Evolutionary conservation across 2,329 filamentous ascomycete genomes (phyloP).

Genomic region (Colletotrichum simmondsii): DNA sequence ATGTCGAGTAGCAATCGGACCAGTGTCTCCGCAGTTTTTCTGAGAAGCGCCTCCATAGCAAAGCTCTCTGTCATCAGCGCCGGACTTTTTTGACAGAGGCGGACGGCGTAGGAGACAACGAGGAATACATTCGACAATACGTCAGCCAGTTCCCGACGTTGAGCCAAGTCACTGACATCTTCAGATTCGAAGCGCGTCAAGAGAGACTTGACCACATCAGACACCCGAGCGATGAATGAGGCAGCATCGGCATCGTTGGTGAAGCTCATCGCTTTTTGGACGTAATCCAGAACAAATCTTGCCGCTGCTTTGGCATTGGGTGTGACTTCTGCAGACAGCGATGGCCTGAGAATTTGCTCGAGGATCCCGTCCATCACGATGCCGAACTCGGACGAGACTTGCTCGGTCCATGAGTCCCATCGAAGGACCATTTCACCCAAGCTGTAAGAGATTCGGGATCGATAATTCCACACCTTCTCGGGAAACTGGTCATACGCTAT

Average conservation of each 20-base stretch:
- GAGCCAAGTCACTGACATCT: conserved; percentile 18
- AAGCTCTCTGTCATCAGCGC: conserved; percentile 48
- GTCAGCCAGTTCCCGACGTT: conserved; percentile 46
- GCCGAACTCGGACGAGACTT: conserved; percentile 70
- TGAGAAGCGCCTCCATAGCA: conserved; percentile 61
- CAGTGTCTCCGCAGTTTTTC: conserved; percentile 50
- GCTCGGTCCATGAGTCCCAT: conserved; percentile 69
- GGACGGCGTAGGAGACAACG: conserved; percentile 47
- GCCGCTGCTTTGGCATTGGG: conserved; percentile 35
- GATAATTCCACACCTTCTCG: conserved; percentile 42
- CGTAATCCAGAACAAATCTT: conserved; percentile 60
- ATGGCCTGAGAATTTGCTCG: conserved; percentile 50
- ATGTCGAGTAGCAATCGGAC: conserved; percentile 52
- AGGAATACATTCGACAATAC: conserved; percentile 50
- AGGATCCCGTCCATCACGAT: conserved; percentile 69
- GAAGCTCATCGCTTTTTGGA: conserved; percentile 56
- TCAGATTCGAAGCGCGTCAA: conserved; percentile 42
- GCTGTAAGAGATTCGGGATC: conserved; percentile 52
- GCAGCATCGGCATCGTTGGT: conserved; percentile 45
- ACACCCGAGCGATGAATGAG: conserved; percentile 55
- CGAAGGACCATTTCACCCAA: conserved; percentile 60
- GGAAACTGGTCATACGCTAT: conserved; percentile 45
- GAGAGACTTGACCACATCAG: conserved; percentile 56
- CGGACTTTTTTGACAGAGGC: conserved; percentile 51
- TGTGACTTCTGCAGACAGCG: conserved; percentile 11